These are phyloP conservation scores for Oryza australiensis DNA, from an alignment of 176 grass and related monocot species.

Conservation along the genomic window DNA sequence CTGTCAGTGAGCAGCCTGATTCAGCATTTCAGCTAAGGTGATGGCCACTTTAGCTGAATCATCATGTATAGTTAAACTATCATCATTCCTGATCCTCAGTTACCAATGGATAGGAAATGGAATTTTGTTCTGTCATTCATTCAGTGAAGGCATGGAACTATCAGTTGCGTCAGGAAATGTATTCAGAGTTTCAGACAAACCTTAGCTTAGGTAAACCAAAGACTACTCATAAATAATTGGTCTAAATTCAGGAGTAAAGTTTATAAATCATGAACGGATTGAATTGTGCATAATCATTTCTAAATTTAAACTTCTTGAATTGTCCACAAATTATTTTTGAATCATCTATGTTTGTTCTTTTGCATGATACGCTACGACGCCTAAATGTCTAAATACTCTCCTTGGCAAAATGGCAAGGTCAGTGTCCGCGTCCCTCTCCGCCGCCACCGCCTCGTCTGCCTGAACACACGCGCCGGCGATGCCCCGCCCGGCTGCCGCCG, in stretches of 20 bases:
- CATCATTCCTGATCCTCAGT: not conserved
- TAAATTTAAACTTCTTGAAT: not conserved
- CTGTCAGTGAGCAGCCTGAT: not conserved
- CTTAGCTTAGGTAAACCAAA: too few species aligned
- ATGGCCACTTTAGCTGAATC: not conserved
- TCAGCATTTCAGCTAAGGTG: not conserved
- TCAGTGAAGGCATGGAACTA: too few species aligned
- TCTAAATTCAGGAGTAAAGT: not conserved
- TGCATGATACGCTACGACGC: not conserved
- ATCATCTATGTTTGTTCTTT: not conserved
- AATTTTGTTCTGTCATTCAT: not conserved
- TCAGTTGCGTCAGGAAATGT: not conserved
- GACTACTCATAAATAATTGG: not conserved
- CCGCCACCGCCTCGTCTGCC: not conserved
- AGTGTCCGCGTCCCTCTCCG: not conserved
- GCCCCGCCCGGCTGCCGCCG: not conserved
- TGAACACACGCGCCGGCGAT: constrained; percentile 20
- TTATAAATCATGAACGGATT: not conserved
- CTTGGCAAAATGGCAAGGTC: not conserved
- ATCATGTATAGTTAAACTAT: not conserved
- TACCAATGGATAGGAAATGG: not conserved
- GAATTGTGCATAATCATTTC: not conserved
- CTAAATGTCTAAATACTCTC: not conserved
- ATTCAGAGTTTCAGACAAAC: too few species aligned
- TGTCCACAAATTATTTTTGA: not conserved